Percentiles rank a stretch among this genome's conserved stretches.
phyloP scores from a whole-genome alignment of 2,329 filamentous ascomycete genomes.

The Talaromyces sp. region DNA sequence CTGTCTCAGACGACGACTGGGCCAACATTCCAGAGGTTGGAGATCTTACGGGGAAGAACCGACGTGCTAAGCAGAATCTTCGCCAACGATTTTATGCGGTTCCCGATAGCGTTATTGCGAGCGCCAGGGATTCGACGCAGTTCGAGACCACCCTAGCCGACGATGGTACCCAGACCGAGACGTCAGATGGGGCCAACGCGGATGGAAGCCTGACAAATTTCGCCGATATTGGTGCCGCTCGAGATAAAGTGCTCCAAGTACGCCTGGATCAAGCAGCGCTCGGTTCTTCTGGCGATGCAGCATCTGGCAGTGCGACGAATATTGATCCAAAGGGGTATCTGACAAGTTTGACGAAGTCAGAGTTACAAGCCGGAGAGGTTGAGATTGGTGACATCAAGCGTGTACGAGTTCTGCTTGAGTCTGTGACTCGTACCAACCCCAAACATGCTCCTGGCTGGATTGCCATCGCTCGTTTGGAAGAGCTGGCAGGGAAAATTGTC shows the following conservation, averaged over 20 bases:
- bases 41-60: conserved; percentile 90
- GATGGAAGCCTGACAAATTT: conserved; percentile 98
- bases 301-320: conserved; percentile 74
- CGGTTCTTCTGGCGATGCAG: conserved; percentile 61
- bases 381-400: conserved; percentile 93
- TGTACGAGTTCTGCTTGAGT: conserved; percentile 86
- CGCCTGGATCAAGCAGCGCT: conserved; percentile 82
- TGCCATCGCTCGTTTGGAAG: conserved; percentile 84
- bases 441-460: conserved; percentile 95
- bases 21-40: conserved; percentile 91
- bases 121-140: conserved; percentile 72
- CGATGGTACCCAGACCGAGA: conserved; percentile 56
- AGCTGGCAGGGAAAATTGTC: conserved; percentile 85
- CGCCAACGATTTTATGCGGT: conserved; percentile 90
- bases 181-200: conserved; percentile 39
- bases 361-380: conserved; percentile 70
- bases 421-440: conserved; percentile 94
- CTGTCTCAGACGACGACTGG: conserved; percentile 93
- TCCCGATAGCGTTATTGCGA: conserved; percentile 88
- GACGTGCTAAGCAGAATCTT: conserved; percentile 74
- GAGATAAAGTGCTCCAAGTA: conserved; percentile 94
- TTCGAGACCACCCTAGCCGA: conserved; percentile 85
- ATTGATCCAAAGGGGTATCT: conserved; percentile 96
- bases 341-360: conserved; percentile 79
- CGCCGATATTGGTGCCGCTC: conserved; percentile 89